Percentiles rank a stretch among this genome's conserved stretches.
Evolutionary conservation across 306 rosid genomes (phyloP).

Genomic region (Corylus avellana): DNA sequence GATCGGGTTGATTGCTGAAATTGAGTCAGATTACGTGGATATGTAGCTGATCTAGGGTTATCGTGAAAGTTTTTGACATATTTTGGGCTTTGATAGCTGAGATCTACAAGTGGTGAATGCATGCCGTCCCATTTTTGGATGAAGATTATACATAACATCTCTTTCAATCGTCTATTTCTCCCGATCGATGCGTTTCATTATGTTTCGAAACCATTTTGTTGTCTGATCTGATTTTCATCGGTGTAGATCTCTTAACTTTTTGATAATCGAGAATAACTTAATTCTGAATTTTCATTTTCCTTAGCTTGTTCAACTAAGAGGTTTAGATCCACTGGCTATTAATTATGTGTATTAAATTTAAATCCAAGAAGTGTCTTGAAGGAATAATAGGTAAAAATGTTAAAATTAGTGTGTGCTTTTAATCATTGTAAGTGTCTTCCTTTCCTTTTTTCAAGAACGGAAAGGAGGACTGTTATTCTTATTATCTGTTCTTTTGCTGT

Average conservation of each 20-base stretch:
- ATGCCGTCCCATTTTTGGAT: background rate
- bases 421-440: background rate
- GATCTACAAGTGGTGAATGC: constrained; percentile 28
- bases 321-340: background rate
- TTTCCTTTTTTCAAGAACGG: background rate
- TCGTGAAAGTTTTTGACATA: background rate
- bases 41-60: constrained; percentile 42
- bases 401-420: background rate
- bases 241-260: constrained; percentile 21
- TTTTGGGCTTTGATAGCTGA: constrained; percentile 7
- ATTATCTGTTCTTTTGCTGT: background rate
- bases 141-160: background rate
- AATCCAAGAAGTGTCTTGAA: background rate
- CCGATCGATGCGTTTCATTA: background rate
- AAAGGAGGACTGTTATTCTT: background rate
- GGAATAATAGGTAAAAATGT: background rate
- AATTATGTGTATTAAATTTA: background rate
- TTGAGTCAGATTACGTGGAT: constrained; percentile 20
- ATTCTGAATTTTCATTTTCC: background rate
- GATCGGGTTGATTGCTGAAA: constrained; percentile 19
- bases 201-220: constrained; percentile 1
- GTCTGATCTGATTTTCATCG: constrained; percentile 35
- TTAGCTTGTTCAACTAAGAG: background rate
- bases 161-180: background rate
- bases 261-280: background rate